These are phyloP conservation scores for Cladophialophora immunda DNA, from an alignment of 2,329 filamentous ascomycete genomes.

Conservation along the genomic window DNA sequence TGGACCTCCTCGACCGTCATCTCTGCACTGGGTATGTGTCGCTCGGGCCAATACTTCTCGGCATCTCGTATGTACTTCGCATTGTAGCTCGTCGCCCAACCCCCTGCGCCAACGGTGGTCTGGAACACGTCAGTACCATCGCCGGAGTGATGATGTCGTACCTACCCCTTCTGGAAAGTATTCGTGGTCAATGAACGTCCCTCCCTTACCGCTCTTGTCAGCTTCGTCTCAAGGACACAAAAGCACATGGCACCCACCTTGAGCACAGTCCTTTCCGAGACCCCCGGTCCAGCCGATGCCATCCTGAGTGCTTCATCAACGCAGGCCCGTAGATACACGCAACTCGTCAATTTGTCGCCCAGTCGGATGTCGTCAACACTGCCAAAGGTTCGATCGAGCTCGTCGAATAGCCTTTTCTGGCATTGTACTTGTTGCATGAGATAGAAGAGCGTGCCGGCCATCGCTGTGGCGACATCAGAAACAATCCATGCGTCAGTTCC, in stretches of 20 bases:
- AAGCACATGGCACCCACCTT: constrained; percentile 8
- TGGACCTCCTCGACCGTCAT: not conserved
- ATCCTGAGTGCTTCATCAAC: constrained; percentile 53
- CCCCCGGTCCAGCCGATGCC: constrained; percentile 37
- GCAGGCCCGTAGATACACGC: constrained; percentile 50
- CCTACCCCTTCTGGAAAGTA: constrained; percentile 55
- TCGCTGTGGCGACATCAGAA: constrained; percentile 46
- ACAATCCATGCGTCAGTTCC: too few relatives aligned
- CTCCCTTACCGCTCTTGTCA: constrained; percentile 42
- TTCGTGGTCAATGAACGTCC: constrained; percentile 49
- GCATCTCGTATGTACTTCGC: constrained; percentile 10
- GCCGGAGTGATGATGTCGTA: not conserved
- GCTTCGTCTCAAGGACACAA: too few relatives aligned
- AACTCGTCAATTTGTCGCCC: constrained; percentile 11
- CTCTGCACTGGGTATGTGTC: constrained; percentile 3
- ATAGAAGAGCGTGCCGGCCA: constrained; percentile 51
- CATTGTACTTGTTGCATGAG: constrained; percentile 38
- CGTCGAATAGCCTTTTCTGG: constrained; percentile 1
- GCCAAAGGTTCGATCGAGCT: constrained; percentile 9
- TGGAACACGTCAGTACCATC: not conserved
- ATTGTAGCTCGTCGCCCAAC: constrained; percentile 14
- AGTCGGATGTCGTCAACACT: constrained; percentile 8
- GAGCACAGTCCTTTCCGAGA: constrained; percentile 49
- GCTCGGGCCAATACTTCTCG: constrained; percentile 15
- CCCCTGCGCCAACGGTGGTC: constrained; percentile 9